Evolutionary conservation across 805 yeast genomes (phyloP), one percentile per base, ranked within the genome.

Genomic region (Nakazawaea anatomiae): DNA sequence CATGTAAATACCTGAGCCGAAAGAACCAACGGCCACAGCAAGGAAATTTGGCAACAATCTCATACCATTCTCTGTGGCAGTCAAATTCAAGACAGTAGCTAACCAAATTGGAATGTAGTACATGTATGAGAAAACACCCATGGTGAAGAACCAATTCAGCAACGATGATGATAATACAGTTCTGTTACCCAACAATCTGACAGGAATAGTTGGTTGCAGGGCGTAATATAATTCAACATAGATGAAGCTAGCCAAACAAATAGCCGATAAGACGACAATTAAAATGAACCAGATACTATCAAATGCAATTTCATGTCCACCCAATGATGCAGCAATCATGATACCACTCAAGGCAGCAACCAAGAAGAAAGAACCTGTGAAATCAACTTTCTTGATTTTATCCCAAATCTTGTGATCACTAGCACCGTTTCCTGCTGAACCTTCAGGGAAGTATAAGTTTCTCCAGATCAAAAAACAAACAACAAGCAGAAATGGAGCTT

Each of bases 31-130:
- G 0, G 88, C 78, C 8, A 82, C 80, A 14, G 85, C 87, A 46
- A 83, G 59, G 60, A 85, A 85, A 63, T 83, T 84, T 1, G 82
- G 74, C 14, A 78, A 63, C 38, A 75, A 60, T 55, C 88, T 69
- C 31, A 73, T 57, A 4, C 89, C 89, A 39, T 79, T 77, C 52
- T 79, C 68, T 6, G 85, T 76, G 2, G 88, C 77, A 3, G 77
- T 60, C 39, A 79, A 63, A 11, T 73, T 74, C 54, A 75, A 61
- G 2, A 81, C 87, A 0, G 87, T 67, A 12, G 77, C 68, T 64
- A 78, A 82, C 59, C 74, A 86, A 18, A 89, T 73, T 1, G 96
- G 96, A 3, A 83, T 73, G 64, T 83, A 88, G 67, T 75, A 89
- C 50, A 88, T 62, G 55, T 75, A 73, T 1, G 89, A 70, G 62